Evolutionary conservation across 306 rosid genomes (phyloP).

Genomic region (Bauhinia variegata): DNA sequence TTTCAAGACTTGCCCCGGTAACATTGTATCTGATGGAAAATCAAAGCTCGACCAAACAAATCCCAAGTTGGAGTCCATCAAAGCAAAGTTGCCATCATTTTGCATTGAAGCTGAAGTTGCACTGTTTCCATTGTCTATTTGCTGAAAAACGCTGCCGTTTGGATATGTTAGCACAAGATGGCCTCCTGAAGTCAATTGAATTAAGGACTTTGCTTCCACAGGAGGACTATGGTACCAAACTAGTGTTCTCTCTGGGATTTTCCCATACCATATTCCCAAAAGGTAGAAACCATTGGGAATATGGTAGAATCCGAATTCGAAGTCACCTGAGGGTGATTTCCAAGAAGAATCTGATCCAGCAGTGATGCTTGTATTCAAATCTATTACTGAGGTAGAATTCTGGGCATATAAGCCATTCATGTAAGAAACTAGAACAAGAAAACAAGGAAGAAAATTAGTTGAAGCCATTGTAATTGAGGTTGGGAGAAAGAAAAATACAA

Average conservation of each 20-base stretch:
- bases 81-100: conserved; percentile 34
- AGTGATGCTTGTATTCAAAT: conserved; percentile 21
- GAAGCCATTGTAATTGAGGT: conserved; percentile 26
- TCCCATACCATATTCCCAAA: conserved; percentile 41
- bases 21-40: conserved; percentile 31
- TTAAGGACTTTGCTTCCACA: conserved; percentile 24
- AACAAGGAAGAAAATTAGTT: background rate
- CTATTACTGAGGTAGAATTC: conserved; percentile 6
- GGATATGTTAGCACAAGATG: conserved; percentile 26
- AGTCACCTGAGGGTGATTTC: conserved; percentile 40
- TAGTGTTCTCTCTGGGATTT: conserved; percentile 35
- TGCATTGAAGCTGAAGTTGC: conserved; percentile 30
- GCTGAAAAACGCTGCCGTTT: background rate
- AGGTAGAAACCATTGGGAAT: conserved; percentile 28
- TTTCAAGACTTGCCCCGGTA: conserved; percentile 23
- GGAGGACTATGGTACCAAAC: conserved; percentile 41
- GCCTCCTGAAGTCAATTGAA: conserved; percentile 34
- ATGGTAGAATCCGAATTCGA: conserved; percentile 42
- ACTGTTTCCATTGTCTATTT: background rate
- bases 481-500: conserved; percentile 26
- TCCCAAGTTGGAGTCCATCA: conserved; percentile 9
- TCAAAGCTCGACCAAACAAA: conserved; percentile 32
- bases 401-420: conserved; percentile 22
- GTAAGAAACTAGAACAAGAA: conserved; percentile 15
- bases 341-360: conserved; percentile 43